A percentile compares a stretch with the other conserved stretches of the same genome.
phyloP scores from a whole-genome alignment of 2,329 filamentous ascomycete species.

The Pleurostoma richardsiae region DNA sequence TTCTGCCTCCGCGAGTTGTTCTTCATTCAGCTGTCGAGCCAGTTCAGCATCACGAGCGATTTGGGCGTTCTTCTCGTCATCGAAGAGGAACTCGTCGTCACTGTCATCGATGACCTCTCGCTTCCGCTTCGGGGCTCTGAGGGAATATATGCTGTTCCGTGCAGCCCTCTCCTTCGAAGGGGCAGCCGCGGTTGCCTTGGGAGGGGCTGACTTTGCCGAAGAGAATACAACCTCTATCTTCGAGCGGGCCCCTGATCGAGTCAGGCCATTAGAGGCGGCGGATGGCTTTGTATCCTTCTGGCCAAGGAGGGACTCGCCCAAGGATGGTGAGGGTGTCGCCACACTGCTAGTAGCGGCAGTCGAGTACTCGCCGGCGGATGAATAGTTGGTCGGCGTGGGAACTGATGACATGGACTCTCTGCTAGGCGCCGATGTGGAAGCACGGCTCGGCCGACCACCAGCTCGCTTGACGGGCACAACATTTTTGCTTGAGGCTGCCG shows the following conservation, averaged over 20 bases:
- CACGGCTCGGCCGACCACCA: constrained; percentile 18
- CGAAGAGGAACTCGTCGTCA: constrained; percentile 33
- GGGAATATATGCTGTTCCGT: constrained; percentile 42
- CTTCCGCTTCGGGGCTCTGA: constrained; percentile 36
- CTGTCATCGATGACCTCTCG: constrained; percentile 35
- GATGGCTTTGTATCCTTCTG: too few relatives aligned
- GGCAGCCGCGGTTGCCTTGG: constrained; percentile 20
- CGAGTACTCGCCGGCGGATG: constrained; percentile 30
- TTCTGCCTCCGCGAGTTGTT: constrained; percentile 18
- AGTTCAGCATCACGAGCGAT: constrained; percentile 52
- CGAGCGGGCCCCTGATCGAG: constrained; percentile 12
- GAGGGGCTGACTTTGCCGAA: constrained; percentile 5
- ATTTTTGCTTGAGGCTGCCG: too few relatives aligned
- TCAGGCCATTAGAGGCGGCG: constrained; percentile 1
- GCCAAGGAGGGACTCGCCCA: neutral
- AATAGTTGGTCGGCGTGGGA: constrained; percentile 24
- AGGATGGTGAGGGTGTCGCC: constrained; percentile 28
- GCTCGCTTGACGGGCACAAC: constrained; percentile 13
- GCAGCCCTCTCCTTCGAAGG: constrained; percentile 38
- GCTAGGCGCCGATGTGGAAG: constrained; percentile 7
- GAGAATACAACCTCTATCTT: constrained; percentile 28
- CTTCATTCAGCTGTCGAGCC: constrained; percentile 51
- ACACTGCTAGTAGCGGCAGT: constrained; percentile 38
- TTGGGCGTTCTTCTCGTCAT: constrained; percentile 35
- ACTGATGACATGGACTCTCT: constrained; percentile 27